A percentile compares a stretch with the other conserved stretches of the same genome.
These are phyloP conservation scores for Kodamaea ohmeri DNA, from an alignment of 1,139 yeast species.

Conservation along the genomic window DNA sequence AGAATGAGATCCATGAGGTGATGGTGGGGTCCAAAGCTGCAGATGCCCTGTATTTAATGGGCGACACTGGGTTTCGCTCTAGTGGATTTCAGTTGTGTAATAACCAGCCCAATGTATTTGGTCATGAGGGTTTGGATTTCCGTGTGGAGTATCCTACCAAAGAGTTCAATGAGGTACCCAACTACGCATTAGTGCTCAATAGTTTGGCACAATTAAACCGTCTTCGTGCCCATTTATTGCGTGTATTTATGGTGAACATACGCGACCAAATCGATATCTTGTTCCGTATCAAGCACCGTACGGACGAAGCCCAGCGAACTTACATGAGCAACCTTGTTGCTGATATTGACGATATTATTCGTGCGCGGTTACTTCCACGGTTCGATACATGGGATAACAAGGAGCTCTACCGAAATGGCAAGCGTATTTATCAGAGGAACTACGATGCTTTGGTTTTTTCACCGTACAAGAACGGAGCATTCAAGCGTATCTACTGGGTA, in stretches of 20 bases:
- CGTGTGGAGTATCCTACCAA: slow-evolving; percentile 16
- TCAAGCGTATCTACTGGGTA: slow-evolving; percentile 37
- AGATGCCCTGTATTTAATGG: slow-evolving; percentile 7
- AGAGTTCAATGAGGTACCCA: slow-evolving; percentile 37
- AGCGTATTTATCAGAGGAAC: slow-evolving; percentile 9
- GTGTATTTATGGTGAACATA: slow-evolving; percentile 38
- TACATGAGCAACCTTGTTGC: slow-evolving; percentile 27
- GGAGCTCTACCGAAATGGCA: slow-evolving; percentile 8
- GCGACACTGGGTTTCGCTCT: slow-evolving; percentile 7
- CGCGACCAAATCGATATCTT: slow-evolving; percentile 41
- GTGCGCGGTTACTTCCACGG: slow-evolving; percentile 10
- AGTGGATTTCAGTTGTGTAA: slow-evolving; percentile 32
- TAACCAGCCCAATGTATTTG: slow-evolving; percentile 5
- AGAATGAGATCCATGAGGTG: slow-evolving; percentile 31
- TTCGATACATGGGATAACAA: slow-evolving; percentile 11
- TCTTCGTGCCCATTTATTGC: slow-evolving; percentile 35
- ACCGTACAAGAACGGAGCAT: slow-evolving; percentile 28
- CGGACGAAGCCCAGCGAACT: slow-evolving; percentile 24
- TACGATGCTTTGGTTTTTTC: slow-evolving; percentile 30
- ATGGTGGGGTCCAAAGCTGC: slow-evolving; percentile 16
- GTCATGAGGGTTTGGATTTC: slow-evolving; percentile 8
- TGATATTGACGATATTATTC: slow-evolving; percentile 19
- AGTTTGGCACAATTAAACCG: slow-evolving; percentile 26
- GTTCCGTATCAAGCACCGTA: slow-evolving; percentile 35
- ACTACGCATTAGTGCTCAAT: slow-evolving; percentile 29